Evolutionary conservation across 2,329 filamentous ascomycete genomes (phyloP).

Genomic region (Chaetomium sp.): DNA sequence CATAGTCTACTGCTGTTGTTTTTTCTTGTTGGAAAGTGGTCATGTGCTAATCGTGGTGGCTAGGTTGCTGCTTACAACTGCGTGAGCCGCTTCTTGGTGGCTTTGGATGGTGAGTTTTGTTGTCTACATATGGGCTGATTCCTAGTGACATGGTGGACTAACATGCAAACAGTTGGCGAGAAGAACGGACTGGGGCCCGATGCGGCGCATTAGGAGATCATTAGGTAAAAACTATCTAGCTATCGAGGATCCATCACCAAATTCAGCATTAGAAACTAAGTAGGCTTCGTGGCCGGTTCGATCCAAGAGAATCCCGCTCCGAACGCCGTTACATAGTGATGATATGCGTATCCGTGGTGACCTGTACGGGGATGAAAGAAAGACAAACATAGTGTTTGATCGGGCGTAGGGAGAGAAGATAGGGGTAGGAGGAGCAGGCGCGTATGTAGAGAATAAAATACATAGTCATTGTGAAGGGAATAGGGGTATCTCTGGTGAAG

Average conservation of each 20-base stretch:
- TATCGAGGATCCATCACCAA: background rate
- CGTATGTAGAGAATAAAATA: conserved; percentile 8
- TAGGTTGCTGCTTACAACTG: conserved; percentile 77
- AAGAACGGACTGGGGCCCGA: conserved; percentile 57
- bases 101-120: conserved; percentile 67
- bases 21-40: background rate
- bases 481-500: conserved; percentile 46
- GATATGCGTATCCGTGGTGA: background rate
- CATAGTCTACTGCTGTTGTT: background rate
- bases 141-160: conserved; percentile 29
- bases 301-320: background rate
- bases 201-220: conserved; percentile 41
- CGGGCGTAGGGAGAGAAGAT: background rate
- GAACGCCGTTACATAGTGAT: background rate
- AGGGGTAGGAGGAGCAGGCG: background rate
- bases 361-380: background rate
- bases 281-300: background rate
- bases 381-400: background rate
- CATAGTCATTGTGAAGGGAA: conserved; percentile 17
- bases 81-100: conserved; percentile 80
- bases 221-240: background rate
- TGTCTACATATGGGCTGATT: conserved; percentile 52
- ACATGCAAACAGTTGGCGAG: conserved; percentile 54
- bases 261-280: background rate
- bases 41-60: conserved; percentile 10